phyloP scores from a whole-genome alignment of 2,329 filamentous ascomycete genomes.

The Diaporthe sp. region DNA sequence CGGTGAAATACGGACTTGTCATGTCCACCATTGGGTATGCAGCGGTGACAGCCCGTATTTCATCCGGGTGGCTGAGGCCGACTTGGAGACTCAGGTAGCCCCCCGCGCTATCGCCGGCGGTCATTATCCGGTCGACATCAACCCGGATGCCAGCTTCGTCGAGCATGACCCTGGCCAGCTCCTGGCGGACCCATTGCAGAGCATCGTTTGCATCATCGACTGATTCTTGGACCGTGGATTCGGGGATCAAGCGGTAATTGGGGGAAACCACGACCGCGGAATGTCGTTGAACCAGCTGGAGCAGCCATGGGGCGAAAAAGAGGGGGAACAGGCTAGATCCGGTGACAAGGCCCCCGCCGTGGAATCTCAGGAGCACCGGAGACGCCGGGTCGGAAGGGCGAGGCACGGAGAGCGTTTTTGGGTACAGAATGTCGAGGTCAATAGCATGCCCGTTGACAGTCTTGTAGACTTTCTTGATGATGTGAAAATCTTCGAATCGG shows the following conservation, averaged over 20 bases:
- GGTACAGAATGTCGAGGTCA: too few species aligned
- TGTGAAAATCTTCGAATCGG: too few species aligned
- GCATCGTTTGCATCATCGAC: background rate
- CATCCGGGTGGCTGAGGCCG: background rate
- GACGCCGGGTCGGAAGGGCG: background rate
- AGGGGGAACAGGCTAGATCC: background rate
- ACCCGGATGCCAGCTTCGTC: background rate
- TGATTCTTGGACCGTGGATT: background rate
- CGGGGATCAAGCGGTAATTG: background rate
- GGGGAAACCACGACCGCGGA: background rate
- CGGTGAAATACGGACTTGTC: background rate
- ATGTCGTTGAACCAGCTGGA: background rate
- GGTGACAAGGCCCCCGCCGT: background rate
- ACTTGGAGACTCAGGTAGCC: background rate
- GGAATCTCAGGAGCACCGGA: background rate
- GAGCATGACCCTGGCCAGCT: background rate
- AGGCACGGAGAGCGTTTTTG: too few species aligned
- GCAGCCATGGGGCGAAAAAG: background rate
- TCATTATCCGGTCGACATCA: background rate
- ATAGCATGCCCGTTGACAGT: too few species aligned
- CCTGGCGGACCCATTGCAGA: background rate
- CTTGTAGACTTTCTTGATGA: too few species aligned
- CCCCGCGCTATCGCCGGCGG: background rate
- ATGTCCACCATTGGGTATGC: background rate
- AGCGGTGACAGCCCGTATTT: background rate